phyloP scores from a whole-genome alignment of 2,329 filamentous ascomycete species.

The Sporothrix phasma region DNA sequence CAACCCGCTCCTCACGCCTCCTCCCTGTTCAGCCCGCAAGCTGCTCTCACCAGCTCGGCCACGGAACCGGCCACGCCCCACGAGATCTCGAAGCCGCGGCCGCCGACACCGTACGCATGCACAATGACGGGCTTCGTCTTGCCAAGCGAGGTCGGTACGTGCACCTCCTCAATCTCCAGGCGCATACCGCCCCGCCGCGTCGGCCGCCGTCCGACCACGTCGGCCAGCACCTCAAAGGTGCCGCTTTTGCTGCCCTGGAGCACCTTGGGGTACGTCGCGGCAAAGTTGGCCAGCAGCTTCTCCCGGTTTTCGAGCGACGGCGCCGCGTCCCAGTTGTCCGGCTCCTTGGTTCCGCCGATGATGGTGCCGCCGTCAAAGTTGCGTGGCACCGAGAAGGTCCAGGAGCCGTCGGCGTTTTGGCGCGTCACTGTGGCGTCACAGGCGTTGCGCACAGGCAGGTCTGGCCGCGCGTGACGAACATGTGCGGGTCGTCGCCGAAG shows the following conservation, averaged over 20 bases:
- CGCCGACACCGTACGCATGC: constrained; percentile 51
- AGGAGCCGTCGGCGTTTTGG: constrained; percentile 52
- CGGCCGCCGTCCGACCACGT: constrained; percentile 38
- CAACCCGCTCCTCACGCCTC: too few relatives aligned
- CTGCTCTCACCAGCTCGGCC: constrained; percentile 27
- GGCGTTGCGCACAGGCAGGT: constrained; percentile 36
- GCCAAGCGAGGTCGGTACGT: not conserved
- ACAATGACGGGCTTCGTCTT: constrained; percentile 26
- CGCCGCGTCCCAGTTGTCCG: constrained; percentile 42
- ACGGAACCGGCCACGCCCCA: constrained; percentile 49
- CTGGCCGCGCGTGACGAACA: constrained; percentile 39
- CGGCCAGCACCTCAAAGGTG: constrained; percentile 21
- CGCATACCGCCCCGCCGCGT: constrained; percentile 39
- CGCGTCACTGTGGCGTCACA: constrained; percentile 41
- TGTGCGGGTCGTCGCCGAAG: constrained; percentile 28
- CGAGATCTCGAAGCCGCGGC: constrained; percentile 51
- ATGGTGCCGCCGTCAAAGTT: constrained; percentile 53
- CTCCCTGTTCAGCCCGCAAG: not conserved
- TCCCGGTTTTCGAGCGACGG: constrained; percentile 38
- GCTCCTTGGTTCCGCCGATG: constrained; percentile 56
- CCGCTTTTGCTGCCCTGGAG: constrained; percentile 17
- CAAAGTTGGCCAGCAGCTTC: constrained; percentile 33
- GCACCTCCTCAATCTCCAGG: constrained; percentile 39
- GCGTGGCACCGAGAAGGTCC: constrained; percentile 54
- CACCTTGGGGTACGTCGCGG: constrained; percentile 28